A percentile compares a stretch with the other conserved stretches of the same genome.
Evolutionary conservation across 2,329 filamentous ascomycete genomes (phyloP).

Genomic region (Trichoderma atroviride): DNA sequence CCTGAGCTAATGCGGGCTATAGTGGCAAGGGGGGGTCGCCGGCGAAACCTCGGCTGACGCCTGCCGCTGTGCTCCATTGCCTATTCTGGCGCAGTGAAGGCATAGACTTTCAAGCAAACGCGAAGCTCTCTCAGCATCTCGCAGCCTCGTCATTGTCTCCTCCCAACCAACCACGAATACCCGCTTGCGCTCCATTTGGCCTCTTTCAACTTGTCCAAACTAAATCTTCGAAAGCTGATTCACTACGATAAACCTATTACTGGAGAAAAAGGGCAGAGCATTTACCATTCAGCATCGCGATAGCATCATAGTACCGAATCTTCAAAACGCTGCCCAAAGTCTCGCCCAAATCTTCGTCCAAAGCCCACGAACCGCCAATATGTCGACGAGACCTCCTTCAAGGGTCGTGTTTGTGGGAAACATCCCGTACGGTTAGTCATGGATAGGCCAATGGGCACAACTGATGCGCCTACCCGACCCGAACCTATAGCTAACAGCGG

Average conservation of each 20-base stretch:
- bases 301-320: neutral
- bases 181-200: neutral
- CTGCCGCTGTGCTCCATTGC: slow-evolving; percentile 4
- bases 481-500: slow-evolving; percentile 30
- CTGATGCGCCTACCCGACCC: neutral
- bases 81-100: slow-evolving; percentile 10
- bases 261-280: neutral
- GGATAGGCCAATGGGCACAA: slow-evolving; percentile 4
- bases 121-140: slow-evolving; percentile 7
- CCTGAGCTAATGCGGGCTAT: slow-evolving; percentile 23
- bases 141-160: neutral
- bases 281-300: neutral
- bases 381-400: slow-evolving; percentile 74
- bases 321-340: neutral
- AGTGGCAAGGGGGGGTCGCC: slow-evolving; percentile 23
- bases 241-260: neutral
- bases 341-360: neutral
- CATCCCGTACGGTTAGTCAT: slow-evolving; percentile 71
- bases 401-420: slow-evolving; percentile 85
- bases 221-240: neutral
- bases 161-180: slow-evolving; percentile 1
- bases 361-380: slow-evolving; percentile 38
- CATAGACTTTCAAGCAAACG: slow-evolving; percentile 14
- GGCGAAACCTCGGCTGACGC: slow-evolving; percentile 30
- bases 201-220: neutral